Percentiles rank a stretch among this genome's conserved stretches.
Evolutionary conservation across 2,329 filamentous ascomycete genomes (phyloP).

Genomic region (Parastagonospora avenae): DNA sequence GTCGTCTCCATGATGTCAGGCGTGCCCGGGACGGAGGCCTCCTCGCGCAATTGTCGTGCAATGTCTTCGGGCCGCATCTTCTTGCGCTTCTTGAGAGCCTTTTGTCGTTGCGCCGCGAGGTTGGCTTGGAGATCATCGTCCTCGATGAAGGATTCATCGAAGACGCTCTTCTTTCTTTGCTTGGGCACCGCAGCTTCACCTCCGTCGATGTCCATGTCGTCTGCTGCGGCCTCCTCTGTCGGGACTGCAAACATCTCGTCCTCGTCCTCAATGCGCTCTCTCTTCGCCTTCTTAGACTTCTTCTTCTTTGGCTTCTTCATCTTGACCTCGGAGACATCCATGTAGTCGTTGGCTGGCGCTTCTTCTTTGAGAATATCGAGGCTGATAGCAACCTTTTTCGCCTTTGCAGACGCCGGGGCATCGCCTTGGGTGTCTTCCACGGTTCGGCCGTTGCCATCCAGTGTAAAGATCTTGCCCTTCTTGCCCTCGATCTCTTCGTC

Average conservation of each 20-base stretch:
- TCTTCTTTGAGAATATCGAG: conserved; percentile 73
- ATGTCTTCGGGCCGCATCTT: conserved; percentile 85
- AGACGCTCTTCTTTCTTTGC: conserved; percentile 67
- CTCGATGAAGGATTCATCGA: conserved; percentile 76
- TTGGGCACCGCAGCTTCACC: conserved; percentile 32
- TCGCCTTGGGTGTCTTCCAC: conserved; percentile 64
- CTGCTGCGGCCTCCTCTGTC: conserved; percentile 35
- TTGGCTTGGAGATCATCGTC: conserved; percentile 92
- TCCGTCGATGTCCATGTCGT: conserved; percentile 75
- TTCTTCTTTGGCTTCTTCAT: conserved; percentile 67
- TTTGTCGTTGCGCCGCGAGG: conserved; percentile 79
- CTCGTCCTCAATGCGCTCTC: conserved; percentile 57
- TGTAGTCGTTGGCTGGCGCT: conserved; percentile 79
- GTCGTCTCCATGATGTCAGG: conserved; percentile 63
- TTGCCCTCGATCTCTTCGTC: conserved; percentile 94
- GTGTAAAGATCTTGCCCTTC: conserved; percentile 83
- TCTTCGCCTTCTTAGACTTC: conserved; percentile 39
- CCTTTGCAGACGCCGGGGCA: conserved; percentile 58
- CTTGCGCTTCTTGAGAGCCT: conserved; percentile 90
- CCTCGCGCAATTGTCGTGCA: conserved; percentile 75
- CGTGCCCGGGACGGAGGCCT: conserved; percentile 56
- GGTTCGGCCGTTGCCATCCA: conserved; percentile 77
- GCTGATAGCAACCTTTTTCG: conserved; percentile 73
- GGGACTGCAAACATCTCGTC: conserved; percentile 58
- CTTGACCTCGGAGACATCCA: conserved; percentile 85